These are phyloP conservation scores for Pugionium dolabratum DNA, from an alignment of 345 rosid species.

Conservation along the genomic window DNA sequence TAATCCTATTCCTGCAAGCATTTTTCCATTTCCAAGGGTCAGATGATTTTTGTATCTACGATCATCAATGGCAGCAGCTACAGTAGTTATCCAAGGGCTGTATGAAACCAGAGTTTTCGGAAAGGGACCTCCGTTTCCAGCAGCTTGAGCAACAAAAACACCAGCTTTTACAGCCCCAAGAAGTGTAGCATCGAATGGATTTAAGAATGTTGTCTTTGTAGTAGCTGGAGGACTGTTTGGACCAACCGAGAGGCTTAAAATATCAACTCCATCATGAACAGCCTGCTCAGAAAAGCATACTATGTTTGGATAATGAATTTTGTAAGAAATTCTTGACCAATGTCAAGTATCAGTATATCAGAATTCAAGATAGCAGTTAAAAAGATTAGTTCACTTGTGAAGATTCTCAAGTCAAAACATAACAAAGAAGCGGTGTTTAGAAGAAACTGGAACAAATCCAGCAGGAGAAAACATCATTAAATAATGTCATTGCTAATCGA, in stretches of 20 bases:
- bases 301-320: constrained; percentile 1
- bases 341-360: not conserved
- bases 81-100: constrained; percentile 97
- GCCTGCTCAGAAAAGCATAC: constrained; percentile 60
- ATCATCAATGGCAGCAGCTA: constrained; percentile 97
- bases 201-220: constrained; percentile 80
- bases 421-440: not conserved
- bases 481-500: too few relatives aligned
- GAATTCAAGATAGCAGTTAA: not conserved
- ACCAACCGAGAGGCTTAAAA: constrained; percentile 91
- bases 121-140: constrained; percentile 97
- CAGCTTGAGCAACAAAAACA: constrained; percentile 97
- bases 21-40: constrained; percentile 80
- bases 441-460: constrained; percentile 2
- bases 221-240: constrained; percentile 95
- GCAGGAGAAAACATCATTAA: not conserved
- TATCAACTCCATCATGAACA: constrained; percentile 97
- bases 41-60: constrained; percentile 94
- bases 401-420: constrained; percentile 10
- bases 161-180: constrained; percentile 98
- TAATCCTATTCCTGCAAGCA: constrained; percentile 80
- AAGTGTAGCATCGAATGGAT: constrained; percentile 96
- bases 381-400: too few relatives aligned
- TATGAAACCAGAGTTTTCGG: constrained; percentile 93
- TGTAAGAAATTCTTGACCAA: not conserved